These are phyloP conservation scores for Mycena kentingensis DNA, from an alignment of 768 basidiomycete genomes.

Conservation along the genomic window DNA sequence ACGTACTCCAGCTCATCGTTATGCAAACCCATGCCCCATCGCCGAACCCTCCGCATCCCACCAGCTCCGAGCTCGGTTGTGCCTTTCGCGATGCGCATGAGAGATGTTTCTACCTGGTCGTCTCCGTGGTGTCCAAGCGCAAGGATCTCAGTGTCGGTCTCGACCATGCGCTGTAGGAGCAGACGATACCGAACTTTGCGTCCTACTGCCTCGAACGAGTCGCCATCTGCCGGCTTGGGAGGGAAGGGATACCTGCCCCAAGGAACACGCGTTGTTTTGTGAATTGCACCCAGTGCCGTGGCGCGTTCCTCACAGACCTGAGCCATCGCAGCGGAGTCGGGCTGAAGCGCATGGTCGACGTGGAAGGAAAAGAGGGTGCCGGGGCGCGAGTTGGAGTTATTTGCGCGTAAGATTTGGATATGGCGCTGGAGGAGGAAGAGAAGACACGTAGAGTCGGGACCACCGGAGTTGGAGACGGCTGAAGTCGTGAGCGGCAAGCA, in stretches of 20 bases:
- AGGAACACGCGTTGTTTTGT: slow-evolving; percentile 48
- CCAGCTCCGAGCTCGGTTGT: slow-evolving; percentile 58
- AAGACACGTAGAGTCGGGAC: slow-evolving; percentile 80
- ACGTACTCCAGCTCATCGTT: slow-evolving; percentile 39
- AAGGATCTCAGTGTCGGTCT: slow-evolving; percentile 40
- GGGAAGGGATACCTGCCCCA: slow-evolving; percentile 64
- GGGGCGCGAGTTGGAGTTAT: slow-evolving; percentile 18
- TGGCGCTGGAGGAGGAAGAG: slow-evolving; percentile 63
- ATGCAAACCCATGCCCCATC: slow-evolving; percentile 77
- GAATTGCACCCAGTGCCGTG: slow-evolving; percentile 43
- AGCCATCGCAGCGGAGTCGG: slow-evolving; percentile 58
- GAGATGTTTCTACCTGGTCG: slow-evolving; percentile 80
- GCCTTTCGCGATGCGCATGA: slow-evolving; percentile 67
- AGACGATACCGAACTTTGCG: slow-evolving; percentile 60
- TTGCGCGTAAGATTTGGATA: slow-evolving; percentile 29
- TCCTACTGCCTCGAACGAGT: slow-evolving; percentile 55
- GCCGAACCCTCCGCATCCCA: slow-evolving; percentile 67
- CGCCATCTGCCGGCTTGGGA: slow-evolving; percentile 38
- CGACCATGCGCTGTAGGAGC: slow-evolving; percentile 51
- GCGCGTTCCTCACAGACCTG: slow-evolving; percentile 47
- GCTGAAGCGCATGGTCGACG: slow-evolving; percentile 72
- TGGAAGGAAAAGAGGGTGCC: slow-evolving; percentile 55
- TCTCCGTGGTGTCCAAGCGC: slow-evolving; percentile 80
- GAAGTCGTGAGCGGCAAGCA: not conserved
- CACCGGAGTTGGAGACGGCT: slow-evolving; percentile 82